Conservation (phyloP, 1,284 basidiomycete genomes). For the Naganishia albida region DNA sequence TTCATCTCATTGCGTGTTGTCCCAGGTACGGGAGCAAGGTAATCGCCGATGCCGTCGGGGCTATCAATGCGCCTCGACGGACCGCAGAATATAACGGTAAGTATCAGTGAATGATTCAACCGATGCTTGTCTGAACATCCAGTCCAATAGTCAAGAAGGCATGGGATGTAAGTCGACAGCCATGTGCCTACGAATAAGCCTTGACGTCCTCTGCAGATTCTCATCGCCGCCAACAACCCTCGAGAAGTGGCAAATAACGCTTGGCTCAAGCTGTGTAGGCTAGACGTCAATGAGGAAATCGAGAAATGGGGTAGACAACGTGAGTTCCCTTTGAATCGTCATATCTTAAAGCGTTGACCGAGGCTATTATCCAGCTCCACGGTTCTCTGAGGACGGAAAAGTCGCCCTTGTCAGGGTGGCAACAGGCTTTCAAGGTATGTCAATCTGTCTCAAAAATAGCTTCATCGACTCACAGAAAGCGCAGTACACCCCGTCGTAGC, state of each 20-base stretch:
- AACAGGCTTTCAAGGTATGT: conserved; percentile 50
- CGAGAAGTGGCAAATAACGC: conserved; percentile 42
- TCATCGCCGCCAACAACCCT: conserved; percentile 40
- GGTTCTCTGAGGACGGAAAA: conserved; percentile 45
- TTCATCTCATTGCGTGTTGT: conserved; percentile 1
- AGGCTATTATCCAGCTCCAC: conserved; percentile 37
- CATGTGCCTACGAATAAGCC: too few relatives aligned
- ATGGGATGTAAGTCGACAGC: conserved; percentile 41
- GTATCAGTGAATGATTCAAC: conserved; percentile 3
- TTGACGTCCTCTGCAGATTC: conserved; percentile 37
- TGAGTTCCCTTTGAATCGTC: conserved; percentile 22
- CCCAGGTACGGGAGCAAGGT: conserved; percentile 41
- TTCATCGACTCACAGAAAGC: neutral
- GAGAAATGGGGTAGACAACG: conserved; percentile 44
- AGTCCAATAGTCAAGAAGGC: conserved; percentile 43
- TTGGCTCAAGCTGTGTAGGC: conserved; percentile 46
- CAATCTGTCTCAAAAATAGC: neutral
- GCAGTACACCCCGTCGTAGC: conserved; percentile 53
- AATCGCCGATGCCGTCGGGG: conserved; percentile 45
- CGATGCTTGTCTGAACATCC: neutral
- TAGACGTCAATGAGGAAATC: conserved; percentile 46
- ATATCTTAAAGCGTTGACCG: neutral
- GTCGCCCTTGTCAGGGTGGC: conserved; percentile 47
- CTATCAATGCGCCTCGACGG: conserved; percentile 46
- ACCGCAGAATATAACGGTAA: conserved; percentile 50